These are phyloP conservation scores for Solanum pinnatisectum DNA, from an alignment of 257 asterid genomes.

Conservation along the genomic window DNA sequence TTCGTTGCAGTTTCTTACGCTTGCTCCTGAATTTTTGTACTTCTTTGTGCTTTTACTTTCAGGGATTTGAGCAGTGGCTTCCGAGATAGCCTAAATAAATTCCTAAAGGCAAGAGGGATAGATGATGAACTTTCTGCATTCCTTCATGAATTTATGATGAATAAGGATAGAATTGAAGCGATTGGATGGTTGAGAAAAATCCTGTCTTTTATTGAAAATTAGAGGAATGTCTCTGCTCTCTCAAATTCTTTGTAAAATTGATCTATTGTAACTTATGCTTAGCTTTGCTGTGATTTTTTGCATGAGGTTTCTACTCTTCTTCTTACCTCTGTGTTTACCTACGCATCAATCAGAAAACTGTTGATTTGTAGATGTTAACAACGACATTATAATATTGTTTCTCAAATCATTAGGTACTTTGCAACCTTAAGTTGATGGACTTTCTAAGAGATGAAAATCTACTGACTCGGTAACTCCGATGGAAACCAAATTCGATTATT, in stretches of 20 bases:
- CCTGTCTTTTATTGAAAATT: slow-evolving; percentile 16
- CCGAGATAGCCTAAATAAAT: slow-evolving; percentile 31
- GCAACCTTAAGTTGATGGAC: not conserved
- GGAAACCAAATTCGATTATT: not conserved
- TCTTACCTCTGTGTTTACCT: not conserved
- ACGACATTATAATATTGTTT: not conserved
- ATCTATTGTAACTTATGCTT: not conserved
- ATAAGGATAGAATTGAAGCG: slow-evolving; percentile 47
- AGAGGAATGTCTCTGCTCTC: slow-evolving; percentile 2
- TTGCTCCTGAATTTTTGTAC: slow-evolving; percentile 1
- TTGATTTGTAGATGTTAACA: not conserved
- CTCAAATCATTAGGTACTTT: not conserved
- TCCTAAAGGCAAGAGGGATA: slow-evolving; percentile 41
- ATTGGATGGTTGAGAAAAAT: slow-evolving; percentile 39
- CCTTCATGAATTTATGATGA: slow-evolving; percentile 50
- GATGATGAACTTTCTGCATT: slow-evolving; percentile 31
- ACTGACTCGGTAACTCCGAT: not conserved
- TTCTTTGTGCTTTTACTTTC: slow-evolving; percentile 2
- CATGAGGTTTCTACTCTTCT: not conserved
- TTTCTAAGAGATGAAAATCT: not conserved
- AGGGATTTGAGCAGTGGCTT: slow-evolving; percentile 31
- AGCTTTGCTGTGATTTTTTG: not conserved
- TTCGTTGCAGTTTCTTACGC: not conserved
- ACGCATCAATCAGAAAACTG: not conserved
- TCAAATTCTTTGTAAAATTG: not conserved